Evolutionary conservation across 805 yeast genomes (phyloP).

Genomic region (Starmerella tilneyi): DNA sequence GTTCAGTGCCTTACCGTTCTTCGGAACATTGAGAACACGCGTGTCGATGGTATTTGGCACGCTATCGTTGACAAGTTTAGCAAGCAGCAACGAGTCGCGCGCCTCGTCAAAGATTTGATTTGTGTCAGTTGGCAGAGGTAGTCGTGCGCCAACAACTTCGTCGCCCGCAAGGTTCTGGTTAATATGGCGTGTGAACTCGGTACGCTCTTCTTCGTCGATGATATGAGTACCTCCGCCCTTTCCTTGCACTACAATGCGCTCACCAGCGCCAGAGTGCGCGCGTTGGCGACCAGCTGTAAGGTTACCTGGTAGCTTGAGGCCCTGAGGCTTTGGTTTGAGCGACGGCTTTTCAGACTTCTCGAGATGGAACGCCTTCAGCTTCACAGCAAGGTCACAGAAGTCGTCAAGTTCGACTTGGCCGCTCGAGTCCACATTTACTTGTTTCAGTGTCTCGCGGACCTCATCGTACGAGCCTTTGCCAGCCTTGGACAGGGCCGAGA

Average conservation of each 20-base stretch:
- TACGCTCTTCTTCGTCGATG: conserved; percentile 91
- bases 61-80: conserved; percentile 90
- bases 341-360: conserved; percentile 14
- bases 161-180: conserved; percentile 88
- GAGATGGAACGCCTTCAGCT: conserved; percentile 46
- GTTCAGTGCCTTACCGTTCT: conserved; percentile 68
- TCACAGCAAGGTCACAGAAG: conserved; percentile 73
- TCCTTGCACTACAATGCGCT: conserved; percentile 70
- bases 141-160: conserved; percentile 64
- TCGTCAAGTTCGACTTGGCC: conserved; percentile 96
- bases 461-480: conserved; percentile 83
- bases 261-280: conserved; percentile 25
- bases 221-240: conserved; percentile 92
- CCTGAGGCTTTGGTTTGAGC: conserved; percentile 25
- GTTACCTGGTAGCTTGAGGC: conserved; percentile 23
- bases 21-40: conserved; percentile 86
- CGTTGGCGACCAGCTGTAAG: conserved; percentile 22
- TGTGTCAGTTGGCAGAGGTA: conserved; percentile 87
- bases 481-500: conserved; percentile 65
- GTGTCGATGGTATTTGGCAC: conserved; percentile 98
- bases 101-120: conserved; percentile 96
- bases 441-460: conserved; percentile 85
- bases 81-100: conserved; percentile 84
- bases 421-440: conserved; percentile 86
- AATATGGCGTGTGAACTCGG: conserved; percentile 92